These are phyloP conservation scores for Rhynchospora tenuis DNA, from an alignment of 176 grass and related monocot genomes.

Conservation along the genomic window DNA sequence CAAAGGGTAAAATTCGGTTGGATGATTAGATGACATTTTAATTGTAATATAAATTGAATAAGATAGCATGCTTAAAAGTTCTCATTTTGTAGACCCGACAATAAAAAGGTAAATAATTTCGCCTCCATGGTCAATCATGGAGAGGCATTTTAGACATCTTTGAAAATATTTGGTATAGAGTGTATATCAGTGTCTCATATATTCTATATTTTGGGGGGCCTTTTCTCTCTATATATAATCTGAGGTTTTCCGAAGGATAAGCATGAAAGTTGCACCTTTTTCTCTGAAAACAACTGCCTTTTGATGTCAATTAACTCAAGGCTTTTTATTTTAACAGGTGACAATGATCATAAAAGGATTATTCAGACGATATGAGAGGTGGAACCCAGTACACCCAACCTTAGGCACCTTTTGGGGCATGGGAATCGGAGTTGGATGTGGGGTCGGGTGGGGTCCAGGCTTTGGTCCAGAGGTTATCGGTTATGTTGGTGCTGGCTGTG, in stretches of 20 bases:
- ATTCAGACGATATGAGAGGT: constrained; percentile 70
- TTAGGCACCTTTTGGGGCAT: constrained; percentile 83
- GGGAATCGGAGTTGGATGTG: constrained; percentile 78
- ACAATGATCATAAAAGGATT: constrained; percentile 83
- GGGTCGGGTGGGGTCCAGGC: constrained; percentile 85
- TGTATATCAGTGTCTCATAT: background rate
- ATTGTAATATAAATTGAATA: too few relatives aligned
- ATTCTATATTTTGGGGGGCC: background rate
- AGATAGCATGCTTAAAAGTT: too few relatives aligned
- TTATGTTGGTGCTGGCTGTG: constrained; percentile 86
- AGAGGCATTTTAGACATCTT: background rate
- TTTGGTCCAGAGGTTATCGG: constrained; percentile 91
- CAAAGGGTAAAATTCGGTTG: too few relatives aligned
- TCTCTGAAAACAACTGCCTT: background rate
- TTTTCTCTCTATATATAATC: background rate
- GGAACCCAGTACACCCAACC: constrained; percentile 96
- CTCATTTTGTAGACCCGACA: too few relatives aligned
- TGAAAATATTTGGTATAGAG: background rate
- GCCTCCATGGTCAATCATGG: background rate
- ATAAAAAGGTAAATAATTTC: too few relatives aligned
- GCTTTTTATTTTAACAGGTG: constrained; percentile 21
- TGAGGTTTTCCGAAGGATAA: background rate
- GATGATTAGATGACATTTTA: too few relatives aligned
- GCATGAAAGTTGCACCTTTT: background rate
- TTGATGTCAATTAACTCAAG: background rate